phyloP scores from a whole-genome alignment of 2,329 filamentous ascomycete species.

The Penicillium sclerotigenum region DNA sequence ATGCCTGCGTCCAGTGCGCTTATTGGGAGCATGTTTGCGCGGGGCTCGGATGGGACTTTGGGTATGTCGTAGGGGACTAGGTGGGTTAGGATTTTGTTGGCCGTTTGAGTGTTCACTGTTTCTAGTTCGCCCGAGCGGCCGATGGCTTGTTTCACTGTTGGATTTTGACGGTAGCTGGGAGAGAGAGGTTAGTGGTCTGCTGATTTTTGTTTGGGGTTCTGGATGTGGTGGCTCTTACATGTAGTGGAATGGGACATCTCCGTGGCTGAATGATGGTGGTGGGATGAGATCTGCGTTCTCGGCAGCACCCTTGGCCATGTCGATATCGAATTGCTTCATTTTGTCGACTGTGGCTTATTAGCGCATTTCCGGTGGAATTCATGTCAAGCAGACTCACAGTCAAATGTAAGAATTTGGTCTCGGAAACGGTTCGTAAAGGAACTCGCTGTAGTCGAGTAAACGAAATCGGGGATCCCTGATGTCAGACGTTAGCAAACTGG shows the following conservation, averaged over 20 bases:
- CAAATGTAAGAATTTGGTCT: slow-evolving; percentile 67
- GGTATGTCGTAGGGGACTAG: slow-evolving; percentile 61
- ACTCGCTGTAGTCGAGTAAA: slow-evolving; percentile 68
- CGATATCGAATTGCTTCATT: slow-evolving; percentile 65
- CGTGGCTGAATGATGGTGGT: slow-evolving; percentile 73
- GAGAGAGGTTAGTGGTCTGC: slow-evolving; percentile 17
- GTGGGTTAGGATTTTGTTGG: slow-evolving; percentile 57
- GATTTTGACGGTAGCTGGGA: slow-evolving; percentile 76
- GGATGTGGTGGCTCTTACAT: slow-evolving; percentile 33
- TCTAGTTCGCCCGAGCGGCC: slow-evolving; percentile 59
- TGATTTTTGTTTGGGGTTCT: neutral
- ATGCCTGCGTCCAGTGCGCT: slow-evolving; percentile 55
- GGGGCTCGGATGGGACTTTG: slow-evolving; percentile 58
- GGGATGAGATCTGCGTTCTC: slow-evolving; percentile 70
- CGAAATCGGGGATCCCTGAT: slow-evolving; percentile 74
- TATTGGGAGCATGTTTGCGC: slow-evolving; percentile 54
- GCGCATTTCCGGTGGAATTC: neutral
- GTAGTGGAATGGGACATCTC: slow-evolving; percentile 68
- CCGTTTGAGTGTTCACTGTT: slow-evolving; percentile 56
- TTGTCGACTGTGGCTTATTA: slow-evolving; percentile 46
- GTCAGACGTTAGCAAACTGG: slow-evolving; percentile 1
- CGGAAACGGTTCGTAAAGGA: slow-evolving; percentile 69
- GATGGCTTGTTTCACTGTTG: slow-evolving; percentile 63
- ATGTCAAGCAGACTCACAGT: slow-evolving; percentile 52
- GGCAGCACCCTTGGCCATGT: slow-evolving; percentile 58